These are phyloP conservation scores for Desmodesmus armatus DNA, from an alignment of 139 green algal species.

Conservation along the genomic window DNA sequence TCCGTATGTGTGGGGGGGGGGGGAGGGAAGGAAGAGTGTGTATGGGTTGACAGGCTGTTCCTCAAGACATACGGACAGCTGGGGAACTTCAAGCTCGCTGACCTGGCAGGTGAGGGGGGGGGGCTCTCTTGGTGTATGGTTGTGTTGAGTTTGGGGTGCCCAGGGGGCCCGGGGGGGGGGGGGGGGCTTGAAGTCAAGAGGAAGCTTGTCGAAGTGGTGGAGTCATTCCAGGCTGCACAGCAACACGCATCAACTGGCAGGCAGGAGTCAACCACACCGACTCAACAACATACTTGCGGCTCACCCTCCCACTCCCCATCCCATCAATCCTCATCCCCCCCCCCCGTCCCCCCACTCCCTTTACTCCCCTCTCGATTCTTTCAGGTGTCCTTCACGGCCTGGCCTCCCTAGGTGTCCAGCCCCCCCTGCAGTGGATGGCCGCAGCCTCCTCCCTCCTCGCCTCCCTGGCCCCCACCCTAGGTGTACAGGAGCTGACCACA, in stretches of 20 bases:
- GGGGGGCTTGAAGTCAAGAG: too few species aligned
- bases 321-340: too few species aligned
- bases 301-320: too few species aligned
- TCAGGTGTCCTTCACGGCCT: slow-evolving; percentile 19
- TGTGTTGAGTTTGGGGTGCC: background rate
- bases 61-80: slow-evolving; percentile 36
- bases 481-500: slow-evolving; percentile 5
- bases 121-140: background rate
- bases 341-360: too few species aligned
- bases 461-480: background rate
- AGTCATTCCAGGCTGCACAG: too few species aligned
- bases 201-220: background rate
- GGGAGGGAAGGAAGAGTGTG: too few species aligned
- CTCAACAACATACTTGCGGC: too few species aligned
- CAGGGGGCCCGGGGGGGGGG: background rate
- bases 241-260: too few species aligned
- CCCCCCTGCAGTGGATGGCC: slow-evolving; percentile 45
- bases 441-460: slow-evolving; percentile 5
- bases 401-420: slow-evolving; percentile 10
- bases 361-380: too few species aligned
- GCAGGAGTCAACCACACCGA: too few species aligned
- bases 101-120: slow-evolving; percentile 15
- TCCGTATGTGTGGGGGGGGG: too few species aligned
- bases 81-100: background rate
- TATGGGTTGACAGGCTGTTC: slow-evolving; percentile 40